Conservation (phyloP, 495 filamentous ascomycete genomes). For the Tuber microsphaerosporum region DNA sequence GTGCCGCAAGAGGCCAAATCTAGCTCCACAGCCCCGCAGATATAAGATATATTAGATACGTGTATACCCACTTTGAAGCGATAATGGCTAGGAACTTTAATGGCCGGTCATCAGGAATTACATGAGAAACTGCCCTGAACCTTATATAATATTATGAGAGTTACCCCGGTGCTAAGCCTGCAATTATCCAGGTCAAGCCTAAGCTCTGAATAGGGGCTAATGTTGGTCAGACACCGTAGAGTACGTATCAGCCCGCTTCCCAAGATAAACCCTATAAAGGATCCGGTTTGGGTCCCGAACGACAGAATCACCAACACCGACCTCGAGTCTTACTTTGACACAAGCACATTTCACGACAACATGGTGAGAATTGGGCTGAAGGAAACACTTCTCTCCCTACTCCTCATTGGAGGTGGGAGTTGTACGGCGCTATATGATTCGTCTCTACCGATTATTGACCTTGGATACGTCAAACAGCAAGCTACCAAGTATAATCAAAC, state of each 20-base stretch:
- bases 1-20: too few relatives aligned
- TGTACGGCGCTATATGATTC: background rate
- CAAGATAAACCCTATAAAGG: background rate
- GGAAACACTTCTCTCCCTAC: background rate
- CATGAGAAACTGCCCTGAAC: too few relatives aligned
- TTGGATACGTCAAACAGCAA: slow-evolving; percentile 38
- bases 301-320: background rate
- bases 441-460: slow-evolving; percentile 32
- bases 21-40: too few relatives aligned
- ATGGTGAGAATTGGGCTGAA: background rate
- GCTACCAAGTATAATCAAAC: slow-evolving; percentile 34
- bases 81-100: too few relatives aligned
- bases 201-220: background rate
- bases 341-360: background rate
- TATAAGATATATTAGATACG: too few relatives aligned
- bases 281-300: background rate
- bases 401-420: background rate
- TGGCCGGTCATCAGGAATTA: too few relatives aligned
- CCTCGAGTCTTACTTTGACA: background rate
- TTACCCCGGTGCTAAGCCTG: background rate
- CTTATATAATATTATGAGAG: too few relatives aligned
- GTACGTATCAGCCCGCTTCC: background rate
- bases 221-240: background rate
- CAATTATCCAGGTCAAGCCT: background rate
- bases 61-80: too few relatives aligned